Evolutionary conservation across 2,329 filamentous ascomycete genomes (phyloP), one percentile per base, ranked within the genome.

Genomic region (Fusarium secorum): DNA sequence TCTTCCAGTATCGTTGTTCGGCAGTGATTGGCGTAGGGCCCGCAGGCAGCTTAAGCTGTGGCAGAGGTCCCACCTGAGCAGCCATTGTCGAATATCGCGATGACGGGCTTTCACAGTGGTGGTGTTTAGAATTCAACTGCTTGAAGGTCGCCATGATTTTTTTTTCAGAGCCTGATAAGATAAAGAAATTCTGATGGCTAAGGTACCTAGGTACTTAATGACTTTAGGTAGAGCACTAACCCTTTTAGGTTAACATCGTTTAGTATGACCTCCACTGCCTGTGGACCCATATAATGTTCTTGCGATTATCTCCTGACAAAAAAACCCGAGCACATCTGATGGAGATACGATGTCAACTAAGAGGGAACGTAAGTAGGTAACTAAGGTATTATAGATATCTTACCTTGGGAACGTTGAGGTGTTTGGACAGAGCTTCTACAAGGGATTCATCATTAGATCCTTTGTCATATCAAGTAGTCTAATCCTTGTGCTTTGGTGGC

Each of bases 1-100:
- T 91, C 79, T 92, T 92, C 97, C 97, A 99, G 86, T 98, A 98
- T 73, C 91, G 89, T 83, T 98, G 95, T 84, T 99, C 96, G 35
- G 95, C 91, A 10, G 95, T 97, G 51, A 95, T 83, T 58, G 93
- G 91, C 42, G 92, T 91, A 62, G 94, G 94, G 54, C 93, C 93
- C 70, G 92, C 88, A 62, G 95, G 90, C 78, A 97, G 88, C 86
- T 94, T 97, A 78, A 97, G 85, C 80, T 91, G 91, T 80, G 90
- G 90, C 73, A 97, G 85, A 67, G 93, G 92, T 81, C 90, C 89
- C 77, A 97, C 93, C 84, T 94, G 91, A 77, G 94, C 93, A 76
- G 95, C 94, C 94, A 97, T 97, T 67, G 79, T 71, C 74, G 66
- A 38, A 35, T 74, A 59, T 73, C 62, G 63, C 59, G 60, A 62